These are phyloP conservation scores for Meyerozyma elateridarum DNA, from an alignment of 1,139 yeast genomes.

Conservation along the genomic window DNA sequence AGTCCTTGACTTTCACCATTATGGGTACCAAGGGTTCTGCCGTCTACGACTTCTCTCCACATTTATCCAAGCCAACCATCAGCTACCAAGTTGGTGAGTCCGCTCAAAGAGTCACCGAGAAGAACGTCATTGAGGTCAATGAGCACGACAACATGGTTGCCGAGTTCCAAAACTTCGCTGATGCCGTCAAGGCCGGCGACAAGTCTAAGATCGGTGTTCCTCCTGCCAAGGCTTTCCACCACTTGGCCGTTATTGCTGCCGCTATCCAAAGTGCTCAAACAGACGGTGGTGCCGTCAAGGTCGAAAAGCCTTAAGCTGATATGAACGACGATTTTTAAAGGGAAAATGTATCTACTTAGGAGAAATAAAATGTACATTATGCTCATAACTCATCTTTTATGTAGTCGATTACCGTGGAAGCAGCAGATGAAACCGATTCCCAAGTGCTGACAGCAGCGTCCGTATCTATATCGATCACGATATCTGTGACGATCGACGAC, in stretches of 20 bases:
- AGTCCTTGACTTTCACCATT: conserved; percentile 59
- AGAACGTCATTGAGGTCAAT: conserved; percentile 48
- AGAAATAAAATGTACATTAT: background rate
- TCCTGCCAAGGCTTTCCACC: conserved; percentile 83
- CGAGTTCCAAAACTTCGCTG: conserved; percentile 72
- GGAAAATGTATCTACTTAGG: background rate
- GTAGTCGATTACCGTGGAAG: conserved; percentile 1
- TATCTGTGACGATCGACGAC: background rate
- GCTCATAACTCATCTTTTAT: conserved; percentile 1
- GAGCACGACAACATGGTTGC: conserved; percentile 49
- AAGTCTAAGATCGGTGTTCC: conserved; percentile 52
- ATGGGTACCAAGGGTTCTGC: conserved; percentile 77
- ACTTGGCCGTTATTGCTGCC: conserved; percentile 84
- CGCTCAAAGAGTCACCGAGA: conserved; percentile 37
- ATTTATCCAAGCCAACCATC: conserved; percentile 41
- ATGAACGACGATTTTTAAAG: background rate
- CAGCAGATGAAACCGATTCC: background rate
- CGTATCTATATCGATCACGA: background rate
- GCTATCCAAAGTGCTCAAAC: conserved; percentile 65
- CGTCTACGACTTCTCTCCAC: conserved; percentile 57
- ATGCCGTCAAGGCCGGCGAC: conserved; percentile 63
- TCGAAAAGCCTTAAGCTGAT: conserved; percentile 25
- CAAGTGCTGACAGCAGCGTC: background rate
- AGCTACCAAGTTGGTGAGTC: conserved; percentile 46
- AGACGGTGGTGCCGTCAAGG: conserved; percentile 55